Evolutionary conservation across 176 grass and related monocot species (phyloP).

Genomic region (Raddia distichophylla): DNA sequence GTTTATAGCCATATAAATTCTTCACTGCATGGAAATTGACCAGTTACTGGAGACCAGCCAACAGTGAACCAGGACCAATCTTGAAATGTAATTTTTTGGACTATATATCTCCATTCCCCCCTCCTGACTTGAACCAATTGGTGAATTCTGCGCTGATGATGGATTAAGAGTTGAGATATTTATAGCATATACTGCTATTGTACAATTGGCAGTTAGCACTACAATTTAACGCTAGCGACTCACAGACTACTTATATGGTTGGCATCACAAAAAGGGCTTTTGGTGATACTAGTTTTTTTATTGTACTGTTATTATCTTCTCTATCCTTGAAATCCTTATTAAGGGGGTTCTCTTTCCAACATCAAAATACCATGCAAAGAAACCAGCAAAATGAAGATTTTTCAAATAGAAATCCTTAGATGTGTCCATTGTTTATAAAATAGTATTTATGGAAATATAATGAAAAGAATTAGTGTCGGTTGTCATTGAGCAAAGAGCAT

Average conservation of each 20-base stretch:
- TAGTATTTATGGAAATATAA: neutral
- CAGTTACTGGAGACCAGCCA: neutral
- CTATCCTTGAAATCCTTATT: slow-evolving; percentile 1
- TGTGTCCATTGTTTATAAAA: neutral
- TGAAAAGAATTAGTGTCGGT: neutral
- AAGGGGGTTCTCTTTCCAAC: neutral
- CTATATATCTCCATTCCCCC: neutral
- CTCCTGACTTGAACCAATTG: neutral
- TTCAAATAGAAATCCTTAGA: neutral
- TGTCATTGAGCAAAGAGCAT: neutral
- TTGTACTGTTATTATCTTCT: neutral
- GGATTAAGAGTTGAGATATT: neutral
- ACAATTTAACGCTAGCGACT: neutral
- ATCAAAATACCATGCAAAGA: neutral
- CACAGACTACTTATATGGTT: neutral
- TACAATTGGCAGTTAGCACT: neutral
- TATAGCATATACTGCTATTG: neutral
- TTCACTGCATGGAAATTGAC: neutral
- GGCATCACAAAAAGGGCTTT: neutral
- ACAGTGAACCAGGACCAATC: neutral
- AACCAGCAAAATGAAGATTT: neutral
- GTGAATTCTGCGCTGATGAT: neutral
- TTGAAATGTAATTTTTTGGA: neutral
- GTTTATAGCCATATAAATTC: neutral
- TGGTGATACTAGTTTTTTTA: neutral